Evolutionary conservation across 441 rosid genomes (phyloP).

Genomic region (Francoa sonchifolia): DNA sequence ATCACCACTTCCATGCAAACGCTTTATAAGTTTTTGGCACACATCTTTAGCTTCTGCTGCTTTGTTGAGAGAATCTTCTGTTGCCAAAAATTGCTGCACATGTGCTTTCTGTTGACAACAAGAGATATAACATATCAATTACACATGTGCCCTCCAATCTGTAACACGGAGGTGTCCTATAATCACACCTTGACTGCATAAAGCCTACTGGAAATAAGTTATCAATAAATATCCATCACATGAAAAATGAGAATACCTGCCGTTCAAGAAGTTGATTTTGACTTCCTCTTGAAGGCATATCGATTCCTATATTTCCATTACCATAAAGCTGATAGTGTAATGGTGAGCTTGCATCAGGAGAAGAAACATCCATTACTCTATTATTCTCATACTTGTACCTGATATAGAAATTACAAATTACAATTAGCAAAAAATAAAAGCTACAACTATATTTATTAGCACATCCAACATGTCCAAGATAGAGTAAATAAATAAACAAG

Average conservation of each 20-base stretch:
- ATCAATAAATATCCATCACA: slow-evolving; percentile 4
- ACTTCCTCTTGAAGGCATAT: slow-evolving; percentile 57
- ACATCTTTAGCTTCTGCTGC: slow-evolving; percentile 78
- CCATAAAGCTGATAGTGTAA: slow-evolving; percentile 68
- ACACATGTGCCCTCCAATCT: not conserved
- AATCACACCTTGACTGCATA: too few relatives aligned
- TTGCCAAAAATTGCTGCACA: slow-evolving; percentile 86
- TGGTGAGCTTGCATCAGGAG: slow-evolving; percentile 65
- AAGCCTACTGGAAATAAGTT: slow-evolving; percentile 3
- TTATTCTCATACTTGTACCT: slow-evolving; percentile 88
- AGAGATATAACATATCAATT: slow-evolving; percentile 9
- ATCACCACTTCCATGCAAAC: slow-evolving; percentile 59
- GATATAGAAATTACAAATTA: slow-evolving; percentile 13
- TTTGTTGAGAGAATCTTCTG: slow-evolving; percentile 83
- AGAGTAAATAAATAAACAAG: too few relatives aligned
- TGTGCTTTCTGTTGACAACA: slow-evolving; percentile 65
- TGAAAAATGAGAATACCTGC: slow-evolving; percentile 41
- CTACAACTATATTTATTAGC: too few relatives aligned
- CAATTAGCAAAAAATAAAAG: not conserved
- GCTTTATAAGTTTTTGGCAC: slow-evolving; percentile 55
- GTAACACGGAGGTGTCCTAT: too few relatives aligned
- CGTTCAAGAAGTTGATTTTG: slow-evolving; percentile 90
- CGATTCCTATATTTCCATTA: slow-evolving; percentile 56
- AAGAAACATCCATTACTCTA: slow-evolving; percentile 62
- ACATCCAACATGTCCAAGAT: too few relatives aligned